phyloP scores from a whole-genome alignment of 2,329 filamentous ascomycete species.

The Penicillium psychrosexuale region DNA sequence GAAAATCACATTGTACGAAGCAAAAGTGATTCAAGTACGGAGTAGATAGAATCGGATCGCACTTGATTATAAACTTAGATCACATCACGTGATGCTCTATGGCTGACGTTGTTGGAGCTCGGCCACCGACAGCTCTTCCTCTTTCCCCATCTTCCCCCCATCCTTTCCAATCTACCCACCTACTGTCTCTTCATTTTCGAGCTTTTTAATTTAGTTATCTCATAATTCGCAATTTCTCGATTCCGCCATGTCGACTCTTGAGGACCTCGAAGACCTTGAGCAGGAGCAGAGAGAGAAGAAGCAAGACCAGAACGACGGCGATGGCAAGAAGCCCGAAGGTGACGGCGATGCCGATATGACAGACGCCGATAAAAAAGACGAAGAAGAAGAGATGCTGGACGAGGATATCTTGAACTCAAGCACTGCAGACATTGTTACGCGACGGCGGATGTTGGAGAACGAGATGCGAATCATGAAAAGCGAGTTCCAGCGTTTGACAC shows the following conservation, averaged over 20 bases:
- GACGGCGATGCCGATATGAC: conserved; percentile 88
- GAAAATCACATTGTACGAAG: not conserved
- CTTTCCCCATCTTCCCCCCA: conserved; percentile 17
- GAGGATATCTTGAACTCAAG: conserved; percentile 89
- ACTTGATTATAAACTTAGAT: conserved; percentile 12
- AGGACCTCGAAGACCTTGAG: conserved; percentile 88
- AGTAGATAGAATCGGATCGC: not conserved
- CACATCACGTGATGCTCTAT: conserved; percentile 29
- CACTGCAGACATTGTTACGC: conserved; percentile 90
- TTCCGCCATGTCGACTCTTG: conserved; percentile 73
- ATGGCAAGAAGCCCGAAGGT: conserved; percentile 55
- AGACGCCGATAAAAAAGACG: conserved; percentile 67
- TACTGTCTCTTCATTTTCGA: conserved; percentile 1
- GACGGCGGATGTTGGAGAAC: conserved; percentile 90
- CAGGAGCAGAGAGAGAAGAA: conserved; percentile 72
- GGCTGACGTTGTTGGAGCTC: conserved; percentile 41
- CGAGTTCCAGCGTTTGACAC: conserved; percentile 87
- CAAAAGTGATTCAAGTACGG: not conserved
- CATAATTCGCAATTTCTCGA: conserved; percentile 12
- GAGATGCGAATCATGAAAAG: conserved; percentile 98
- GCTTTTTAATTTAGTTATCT: conserved; percentile 3
- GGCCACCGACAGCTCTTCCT: conserved; percentile 24
- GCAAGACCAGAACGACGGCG: conserved; percentile 58
- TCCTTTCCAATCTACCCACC: conserved; percentile 2
- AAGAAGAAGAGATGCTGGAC: conserved; percentile 80